Evolutionary conservation across 2,329 filamentous ascomycete species (phyloP).

Genomic region (Graphilbum fragrans): DNA sequence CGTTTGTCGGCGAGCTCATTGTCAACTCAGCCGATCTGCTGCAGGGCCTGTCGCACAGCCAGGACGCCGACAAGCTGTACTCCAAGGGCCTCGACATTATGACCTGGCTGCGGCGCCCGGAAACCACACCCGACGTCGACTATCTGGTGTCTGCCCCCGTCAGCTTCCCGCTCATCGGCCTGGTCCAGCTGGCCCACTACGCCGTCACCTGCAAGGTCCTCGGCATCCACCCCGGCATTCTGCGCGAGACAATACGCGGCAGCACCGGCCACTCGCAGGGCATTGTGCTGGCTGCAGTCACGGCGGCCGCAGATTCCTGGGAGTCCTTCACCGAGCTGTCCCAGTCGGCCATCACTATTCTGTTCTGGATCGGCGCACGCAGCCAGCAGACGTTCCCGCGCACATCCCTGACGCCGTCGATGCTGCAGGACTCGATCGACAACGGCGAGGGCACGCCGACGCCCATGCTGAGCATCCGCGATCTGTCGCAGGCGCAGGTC

Average conservation of each 20-base stretch:
- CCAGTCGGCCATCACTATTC: slow-evolving; percentile 71
- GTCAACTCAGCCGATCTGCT: slow-evolving; percentile 71
- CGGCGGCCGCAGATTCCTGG: slow-evolving; percentile 85
- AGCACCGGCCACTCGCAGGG: slow-evolving; percentile 95
- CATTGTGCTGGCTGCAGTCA: slow-evolving; percentile 84
- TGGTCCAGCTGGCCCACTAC: slow-evolving; percentile 94
- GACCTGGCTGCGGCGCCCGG: slow-evolving; percentile 80
- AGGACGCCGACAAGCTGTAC: slow-evolving; percentile 87
- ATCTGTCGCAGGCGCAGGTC: slow-evolving; percentile 75
- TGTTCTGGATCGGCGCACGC: slow-evolving; percentile 97
- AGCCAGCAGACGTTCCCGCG: slow-evolving; percentile 96
- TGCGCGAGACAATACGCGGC: slow-evolving; percentile 74
- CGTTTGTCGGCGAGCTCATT: slow-evolving; percentile 80
- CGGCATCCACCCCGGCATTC: slow-evolving; percentile 76
- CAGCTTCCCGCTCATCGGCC: slow-evolving; percentile 88
- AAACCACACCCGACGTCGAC: slow-evolving; percentile 83
- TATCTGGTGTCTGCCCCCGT: slow-evolving; percentile 92
- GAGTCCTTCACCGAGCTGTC: slow-evolving; percentile 77
- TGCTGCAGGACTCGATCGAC: slow-evolving; percentile 85
- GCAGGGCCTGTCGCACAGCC: slow-evolving; percentile 71
- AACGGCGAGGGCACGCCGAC: slow-evolving; percentile 92
- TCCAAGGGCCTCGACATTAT: slow-evolving; percentile 94
- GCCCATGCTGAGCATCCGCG: slow-evolving; percentile 95
- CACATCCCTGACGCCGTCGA: slow-evolving; percentile 82
- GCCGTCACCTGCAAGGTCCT: slow-evolving; percentile 86